These are phyloP conservation scores for Geranomyces variabilis DNA, from an alignment of 192 early-diverging fungal species.

Conservation along the genomic window DNA sequence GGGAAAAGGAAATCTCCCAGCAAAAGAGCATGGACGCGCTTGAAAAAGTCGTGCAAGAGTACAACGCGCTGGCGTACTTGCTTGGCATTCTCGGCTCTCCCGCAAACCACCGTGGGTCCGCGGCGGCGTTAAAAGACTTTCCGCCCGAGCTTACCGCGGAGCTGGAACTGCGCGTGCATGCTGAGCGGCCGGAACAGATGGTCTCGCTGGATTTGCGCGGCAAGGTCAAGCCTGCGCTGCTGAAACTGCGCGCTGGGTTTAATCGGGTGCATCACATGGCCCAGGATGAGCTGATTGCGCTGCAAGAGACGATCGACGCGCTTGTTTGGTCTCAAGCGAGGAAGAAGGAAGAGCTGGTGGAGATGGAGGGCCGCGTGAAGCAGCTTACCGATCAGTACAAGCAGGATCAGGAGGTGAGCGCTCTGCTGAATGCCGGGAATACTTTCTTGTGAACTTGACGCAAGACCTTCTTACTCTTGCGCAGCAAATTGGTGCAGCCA, in stretches of 20 bases:
- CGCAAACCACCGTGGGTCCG: not conserved
- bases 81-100: slow-evolving; percentile 37
- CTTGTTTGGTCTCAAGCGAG: slow-evolving; percentile 37
- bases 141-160: slow-evolving; percentile 35
- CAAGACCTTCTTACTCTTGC: not conserved
- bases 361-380: slow-evolving; percentile 37
- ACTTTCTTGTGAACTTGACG: no score
- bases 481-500: slow-evolving; percentile 31
- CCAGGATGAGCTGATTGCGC: slow-evolving; percentile 46
- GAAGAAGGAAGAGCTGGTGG: slow-evolving; percentile 50
- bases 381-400: slow-evolving; percentile 43
- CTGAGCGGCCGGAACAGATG: slow-evolving; percentile 41
- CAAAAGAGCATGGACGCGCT: slow-evolving; percentile 70
- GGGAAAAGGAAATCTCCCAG: slow-evolving; percentile 70
- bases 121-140: not conserved
- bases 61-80: slow-evolving; percentile 52
- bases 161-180: slow-evolving; percentile 46
- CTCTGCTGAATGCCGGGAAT: no score
- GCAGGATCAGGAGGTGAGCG: slow-evolving; percentile 57
- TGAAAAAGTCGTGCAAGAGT: slow-evolving; percentile 56
- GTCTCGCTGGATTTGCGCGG: slow-evolving; percentile 44
- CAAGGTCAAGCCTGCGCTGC: slow-evolving; percentile 46
- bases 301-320: slow-evolving; percentile 53
- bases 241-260: slow-evolving; percentile 34
- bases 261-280: slow-evolving; percentile 39